Evolutionary conservation across 2,329 filamentous ascomycete species (phyloP), one percentile per base, ranked within the genome.

Genomic region (Diaporthe destruens): DNA sequence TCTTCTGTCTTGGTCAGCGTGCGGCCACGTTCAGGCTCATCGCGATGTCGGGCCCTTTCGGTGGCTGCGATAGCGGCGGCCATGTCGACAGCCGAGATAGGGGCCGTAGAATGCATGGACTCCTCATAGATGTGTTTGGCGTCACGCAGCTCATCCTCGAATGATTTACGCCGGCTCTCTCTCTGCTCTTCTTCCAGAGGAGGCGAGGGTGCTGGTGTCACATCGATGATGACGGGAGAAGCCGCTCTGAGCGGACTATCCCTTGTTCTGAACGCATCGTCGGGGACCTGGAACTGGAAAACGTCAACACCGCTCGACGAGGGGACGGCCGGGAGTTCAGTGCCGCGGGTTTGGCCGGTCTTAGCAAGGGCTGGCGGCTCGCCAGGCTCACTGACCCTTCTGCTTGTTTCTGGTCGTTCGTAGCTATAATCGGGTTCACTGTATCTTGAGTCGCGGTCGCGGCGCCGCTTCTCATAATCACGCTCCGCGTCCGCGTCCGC

Each of bases 281-380:
- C 83, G 54, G 84, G 75, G 74, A 90, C 87, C 79, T 88, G 88
- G 77, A 84, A 91, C 78, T 89, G 85, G 78, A 91, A 91, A 23
- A 89, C 88, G 79, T 91, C 87, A 77, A 88, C 79, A n/a, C 78
- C 76, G 72, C 76, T 77, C 73, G 78, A 76, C 32, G 73, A 73
- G 68, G 78, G 76, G 71, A 78, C 73, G 29, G 53, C 74, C 63
- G 77, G 74, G 69, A 75, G 73, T 75, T 77, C 76, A 68, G 78
- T 53, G 72, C 76, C 72, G 76, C 80, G 75, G 76, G 81, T 77
- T 73, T 80, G 54, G 23, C 51, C 47, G 55, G 57, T 55, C 75
- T 77, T 71, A 67, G 69, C 68, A 69, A 75, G 74, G n/a, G 74
- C 54, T 72, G 68, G 61, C 74, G 74, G 57, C 72, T 73, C 63